Base-by-base conservation (phyloP, 2,329 filamentous ascomycete species). In the Coleophoma cylindrospora region DNA sequence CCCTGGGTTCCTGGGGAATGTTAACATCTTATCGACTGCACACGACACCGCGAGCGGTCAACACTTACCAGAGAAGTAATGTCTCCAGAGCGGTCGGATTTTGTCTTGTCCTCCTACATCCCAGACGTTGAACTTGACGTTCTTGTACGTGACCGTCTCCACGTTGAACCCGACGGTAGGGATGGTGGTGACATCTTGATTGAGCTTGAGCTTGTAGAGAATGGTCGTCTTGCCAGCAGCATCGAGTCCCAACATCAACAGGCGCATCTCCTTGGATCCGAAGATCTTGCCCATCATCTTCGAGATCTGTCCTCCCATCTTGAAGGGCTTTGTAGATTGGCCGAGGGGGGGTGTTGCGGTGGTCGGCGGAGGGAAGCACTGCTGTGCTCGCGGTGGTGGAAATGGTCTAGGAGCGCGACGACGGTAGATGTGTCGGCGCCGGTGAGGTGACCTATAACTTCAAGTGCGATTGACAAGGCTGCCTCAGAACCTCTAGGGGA, bases 81-180 rank as follows among this genome's bases (percentile, higher is more conserved):
- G 92, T 73, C 92, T 86, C 92, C 92, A 97, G 54, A 97, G 77
- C 56, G 92, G 92, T 60, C 92, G 83, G 66, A 97, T 97, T 85
- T 97, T 97, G 81, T 97, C 92, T 79, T 97, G 92, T 58, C 92
- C 92, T 72, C 92, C 92, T 53, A 97, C 92, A 76, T 97, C 92
- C 92, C 92, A 97, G 57, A 97, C 92, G 65, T 95, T 97, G 79
- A 97, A 97, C 74, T 96, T 95, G 73, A 96, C 91, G 71, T 97
- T 97, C 81, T 96, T 96, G 79, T 96, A 96, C 61, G 91, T 95
- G 64, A 97, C 91, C 4, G 91, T 95, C 79, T 97, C 92, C 71
- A 97, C 94, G 80, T 97, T 97, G 81, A 97, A 97, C 62, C 92
- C 94, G 63, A 99, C 94, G 34, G 94, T 99, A 43, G 94, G 94